Evolutionary conservation across 768 basidiomycete genomes (phyloP).

Genomic region (Suillus brevipes): DNA sequence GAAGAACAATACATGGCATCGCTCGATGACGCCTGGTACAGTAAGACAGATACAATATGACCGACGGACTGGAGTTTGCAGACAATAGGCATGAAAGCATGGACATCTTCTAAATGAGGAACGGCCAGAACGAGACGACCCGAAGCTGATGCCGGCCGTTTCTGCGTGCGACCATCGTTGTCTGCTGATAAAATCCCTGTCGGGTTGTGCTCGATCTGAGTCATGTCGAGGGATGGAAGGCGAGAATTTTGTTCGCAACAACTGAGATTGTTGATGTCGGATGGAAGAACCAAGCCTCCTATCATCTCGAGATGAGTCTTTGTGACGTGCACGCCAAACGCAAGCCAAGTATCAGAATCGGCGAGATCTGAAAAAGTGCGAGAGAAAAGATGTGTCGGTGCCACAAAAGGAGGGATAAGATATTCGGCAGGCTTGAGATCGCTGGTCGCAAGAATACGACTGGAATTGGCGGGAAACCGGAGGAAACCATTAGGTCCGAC

Average conservation of each 20-base stretch:
- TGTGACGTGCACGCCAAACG: slow-evolving; percentile 26
- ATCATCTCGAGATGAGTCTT: slow-evolving; percentile 30
- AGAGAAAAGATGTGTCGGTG: slow-evolving; percentile 34
- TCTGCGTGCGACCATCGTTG: neutral
- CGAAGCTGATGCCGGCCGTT: slow-evolving; percentile 1
- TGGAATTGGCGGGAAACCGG: slow-evolving; percentile 23
- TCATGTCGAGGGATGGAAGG: neutral
- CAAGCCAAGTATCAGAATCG: slow-evolving; percentile 26
- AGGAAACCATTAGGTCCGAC: slow-evolving; percentile 43
- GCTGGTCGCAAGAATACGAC: slow-evolving; percentile 34
- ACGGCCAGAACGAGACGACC: slow-evolving; percentile 39
- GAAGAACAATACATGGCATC: slow-evolving; percentile 10
- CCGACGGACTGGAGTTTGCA: slow-evolving; percentile 38
- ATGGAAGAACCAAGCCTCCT: slow-evolving; percentile 32
- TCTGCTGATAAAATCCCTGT: neutral
- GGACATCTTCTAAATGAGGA: slow-evolving; percentile 36
- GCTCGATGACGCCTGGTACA: slow-evolving; percentile 26
- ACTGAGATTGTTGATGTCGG: slow-evolving; percentile 30
- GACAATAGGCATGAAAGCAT: slow-evolving; percentile 30
- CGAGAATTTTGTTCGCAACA: slow-evolving; percentile 8
- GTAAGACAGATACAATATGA: slow-evolving; percentile 30
- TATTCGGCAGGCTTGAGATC: slow-evolving; percentile 43
- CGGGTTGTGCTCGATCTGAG: neutral
- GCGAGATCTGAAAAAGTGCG: slow-evolving; percentile 18
- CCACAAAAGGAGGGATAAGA: slow-evolving; percentile 62